phyloP scores from a whole-genome alignment of 1,139 yeast genomes.

The Blastobotrys serpentis region DNA sequence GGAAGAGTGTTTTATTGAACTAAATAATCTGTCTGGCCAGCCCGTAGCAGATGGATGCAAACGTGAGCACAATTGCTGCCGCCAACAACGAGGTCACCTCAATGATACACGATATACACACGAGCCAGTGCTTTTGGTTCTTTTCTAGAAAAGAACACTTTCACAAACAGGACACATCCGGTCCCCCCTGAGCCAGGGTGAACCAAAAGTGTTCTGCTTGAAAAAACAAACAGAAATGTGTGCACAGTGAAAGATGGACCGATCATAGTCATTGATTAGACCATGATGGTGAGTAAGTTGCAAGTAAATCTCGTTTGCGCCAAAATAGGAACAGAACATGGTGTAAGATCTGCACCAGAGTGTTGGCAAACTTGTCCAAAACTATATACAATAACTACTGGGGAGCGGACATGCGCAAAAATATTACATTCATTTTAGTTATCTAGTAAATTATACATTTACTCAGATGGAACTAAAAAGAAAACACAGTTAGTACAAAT shows the following conservation, averaged over 20 bases:
- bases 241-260: slow-evolving; percentile 51
- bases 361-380: slow-evolving; percentile 83
- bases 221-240: slow-evolving; percentile 20
- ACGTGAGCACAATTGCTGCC: too few species aligned
- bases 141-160: too few species aligned
- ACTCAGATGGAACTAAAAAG: slow-evolving; percentile 25
- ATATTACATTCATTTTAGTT: slow-evolving; percentile 18
- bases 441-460: slow-evolving; percentile 15
- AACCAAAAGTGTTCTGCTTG: neutral
- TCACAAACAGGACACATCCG: too few species aligned
- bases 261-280: slow-evolving; percentile 43
- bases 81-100: slow-evolving; percentile 99
- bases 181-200: neutral
- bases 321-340: slow-evolving; percentile 80
- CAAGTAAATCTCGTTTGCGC: slow-evolving; percentile 84
- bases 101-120: slow-evolving; percentile 44
- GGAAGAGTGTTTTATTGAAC: too few species aligned
- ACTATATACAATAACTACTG: too few species aligned
- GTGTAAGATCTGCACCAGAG: slow-evolving; percentile 71
- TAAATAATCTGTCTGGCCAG: too few species aligned
- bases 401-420: too few species aligned
- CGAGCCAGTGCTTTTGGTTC: too few species aligned
- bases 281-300: slow-evolving; percentile 72
- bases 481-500: slow-evolving; percentile 9
- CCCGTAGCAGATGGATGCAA: too few species aligned